Conservation (phyloP, 768 basidiomycete species). For the Postia placenta region DNA sequence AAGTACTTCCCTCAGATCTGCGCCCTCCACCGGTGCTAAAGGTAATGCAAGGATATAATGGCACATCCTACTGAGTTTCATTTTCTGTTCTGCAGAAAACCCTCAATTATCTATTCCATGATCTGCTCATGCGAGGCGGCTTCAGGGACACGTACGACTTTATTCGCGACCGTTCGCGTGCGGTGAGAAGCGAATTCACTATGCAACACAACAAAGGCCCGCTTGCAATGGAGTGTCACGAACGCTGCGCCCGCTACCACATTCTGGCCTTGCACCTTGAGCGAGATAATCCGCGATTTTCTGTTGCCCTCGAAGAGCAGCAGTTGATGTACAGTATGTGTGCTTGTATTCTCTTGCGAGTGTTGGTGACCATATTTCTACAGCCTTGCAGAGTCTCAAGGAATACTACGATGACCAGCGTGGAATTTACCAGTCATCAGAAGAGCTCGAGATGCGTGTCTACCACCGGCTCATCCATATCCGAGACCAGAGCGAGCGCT, state of each 20-base stretch:
- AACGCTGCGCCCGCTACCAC: slow-evolving; percentile 91
- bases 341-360: slow-evolving; percentile 1
- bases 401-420: slow-evolving; percentile 88
- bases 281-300: slow-evolving; percentile 52
- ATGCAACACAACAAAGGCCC: slow-evolving; percentile 81
- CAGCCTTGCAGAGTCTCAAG: slow-evolving; percentile 88
- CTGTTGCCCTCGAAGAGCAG: slow-evolving; percentile 72
- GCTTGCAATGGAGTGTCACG: slow-evolving; percentile 83
- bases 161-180: slow-evolving; percentile 86
- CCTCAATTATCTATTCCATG: slow-evolving; percentile 87
- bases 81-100: slow-evolving; percentile 52
- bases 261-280: slow-evolving; percentile 72
- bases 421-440: slow-evolving; percentile 59
- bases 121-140: slow-evolving; percentile 64
- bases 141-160: slow-evolving; percentile 73
- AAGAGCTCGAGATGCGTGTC: slow-evolving; percentile 93
- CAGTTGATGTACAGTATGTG: slow-evolving; percentile 86
- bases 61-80: not conserved
- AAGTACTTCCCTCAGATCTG: slow-evolving; percentile 85
- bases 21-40: slow-evolving; percentile 82
- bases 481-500: slow-evolving; percentile 73
- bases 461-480: slow-evolving; percentile 93
- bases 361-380: not conserved
- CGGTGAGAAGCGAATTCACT: slow-evolving; percentile 90
- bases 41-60: slow-evolving; percentile 35